phyloP scores from a whole-genome alignment of 306 rosid genomes.

The Delonix regia region DNA sequence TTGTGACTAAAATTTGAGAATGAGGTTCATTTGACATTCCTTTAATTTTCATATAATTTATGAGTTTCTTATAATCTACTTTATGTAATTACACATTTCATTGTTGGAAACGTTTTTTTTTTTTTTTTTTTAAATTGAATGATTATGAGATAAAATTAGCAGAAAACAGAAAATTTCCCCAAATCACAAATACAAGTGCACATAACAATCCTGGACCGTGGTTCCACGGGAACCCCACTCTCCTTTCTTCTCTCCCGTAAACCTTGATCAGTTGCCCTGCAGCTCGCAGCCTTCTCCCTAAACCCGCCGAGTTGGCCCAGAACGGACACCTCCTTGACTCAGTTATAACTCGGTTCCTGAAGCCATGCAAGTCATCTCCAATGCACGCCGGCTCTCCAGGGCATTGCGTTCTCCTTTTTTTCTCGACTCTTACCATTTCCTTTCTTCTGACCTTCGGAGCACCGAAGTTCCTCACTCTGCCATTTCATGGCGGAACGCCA shows the following conservation, averaged over 20 bases:
- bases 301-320: conserved; percentile 53
- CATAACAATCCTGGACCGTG: conserved; percentile 21
- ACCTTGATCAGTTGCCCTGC: conserved; percentile 48
- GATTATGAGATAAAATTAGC: background rate
- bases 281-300: conserved; percentile 6
- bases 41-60: no score
- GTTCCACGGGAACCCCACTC: conserved; percentile 3
- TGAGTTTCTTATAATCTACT: no score
- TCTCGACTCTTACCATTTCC: conserved; percentile 44
- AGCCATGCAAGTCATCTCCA: conserved; percentile 71
- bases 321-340: conserved; percentile 6
- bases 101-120: background rate
- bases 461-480: conserved; percentile 36
- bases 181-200: conserved; percentile 31
- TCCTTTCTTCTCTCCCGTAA: conserved; percentile 25
- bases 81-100: no score
- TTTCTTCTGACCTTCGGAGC: conserved; percentile 41
- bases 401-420: conserved; percentile 50
- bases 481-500: conserved; percentile 42
- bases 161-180: background rate
- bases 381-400: conserved; percentile 61
- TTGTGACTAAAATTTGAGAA: background rate
- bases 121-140: background rate
- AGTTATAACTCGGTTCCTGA: conserved; percentile 30
- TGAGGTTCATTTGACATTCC: background rate